phyloP scores from a whole-genome alignment of 805 yeast genomes.

The Nakazawaea populi region DNA sequence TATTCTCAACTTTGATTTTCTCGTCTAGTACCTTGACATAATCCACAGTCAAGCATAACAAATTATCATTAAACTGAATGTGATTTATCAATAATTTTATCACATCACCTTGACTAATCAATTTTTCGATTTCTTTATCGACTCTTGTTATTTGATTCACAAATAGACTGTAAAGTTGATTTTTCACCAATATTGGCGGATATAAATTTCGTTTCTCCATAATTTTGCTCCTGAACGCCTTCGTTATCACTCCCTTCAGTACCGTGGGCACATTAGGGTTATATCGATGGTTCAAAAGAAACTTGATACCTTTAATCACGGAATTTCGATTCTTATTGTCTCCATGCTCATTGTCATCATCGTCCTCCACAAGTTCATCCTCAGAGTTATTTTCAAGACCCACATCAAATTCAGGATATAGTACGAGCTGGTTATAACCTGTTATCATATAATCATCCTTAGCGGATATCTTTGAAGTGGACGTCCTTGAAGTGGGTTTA shows the following conservation, averaged over 20 bases:
- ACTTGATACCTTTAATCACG: slow-evolving; percentile 15
- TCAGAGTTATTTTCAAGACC: not conserved
- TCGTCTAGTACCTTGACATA: slow-evolving; percentile 13
- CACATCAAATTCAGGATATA: slow-evolving; percentile 1
- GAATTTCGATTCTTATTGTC: not conserved
- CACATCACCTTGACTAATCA: slow-evolving; percentile 30
- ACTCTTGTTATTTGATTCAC: slow-evolving; percentile 43
- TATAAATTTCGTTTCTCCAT: slow-evolving; percentile 14
- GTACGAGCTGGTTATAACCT: slow-evolving; percentile 2
- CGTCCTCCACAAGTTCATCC: slow-evolving; percentile 1
- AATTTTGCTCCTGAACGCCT: slow-evolving; percentile 16
- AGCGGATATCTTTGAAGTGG: not conserved
- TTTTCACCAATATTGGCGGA: slow-evolving; percentile 33
- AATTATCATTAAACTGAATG: slow-evolving; percentile 37
- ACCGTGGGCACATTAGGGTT: slow-evolving; percentile 15
- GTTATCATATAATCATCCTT: slow-evolving; percentile 1
- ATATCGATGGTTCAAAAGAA: slow-evolving; percentile 16
- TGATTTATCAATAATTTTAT: slow-evolving; percentile 29
- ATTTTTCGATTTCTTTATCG: slow-evolving; percentile 36
- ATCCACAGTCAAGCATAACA: slow-evolving; percentile 24
- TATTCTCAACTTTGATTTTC: not conserved
- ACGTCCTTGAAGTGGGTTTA: not conserved
- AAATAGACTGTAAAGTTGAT: slow-evolving; percentile 45
- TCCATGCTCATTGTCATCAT: slow-evolving; percentile 1
- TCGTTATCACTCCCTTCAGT: slow-evolving; percentile 18